Conservation (phyloP, 1,284 basidiomycete genomes). For the Polyporus tsugae region DNA sequence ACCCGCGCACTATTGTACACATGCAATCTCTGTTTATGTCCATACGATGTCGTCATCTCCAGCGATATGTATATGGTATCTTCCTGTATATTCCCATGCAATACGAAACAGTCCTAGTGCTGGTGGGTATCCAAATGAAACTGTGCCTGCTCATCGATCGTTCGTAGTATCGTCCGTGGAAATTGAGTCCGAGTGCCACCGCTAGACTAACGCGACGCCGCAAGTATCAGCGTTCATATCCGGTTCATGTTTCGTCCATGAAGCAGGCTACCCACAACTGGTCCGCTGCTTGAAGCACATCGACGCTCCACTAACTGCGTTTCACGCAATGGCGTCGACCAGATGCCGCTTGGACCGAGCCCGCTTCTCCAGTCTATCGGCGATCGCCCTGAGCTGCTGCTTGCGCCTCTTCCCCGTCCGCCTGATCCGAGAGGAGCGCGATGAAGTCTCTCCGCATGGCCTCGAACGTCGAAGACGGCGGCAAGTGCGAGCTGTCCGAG, state of each 20-base stretch:
- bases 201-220: background rate
- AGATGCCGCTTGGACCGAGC: conserved; percentile 28
- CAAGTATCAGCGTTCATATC: conserved; percentile 9
- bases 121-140: conserved; percentile 9
- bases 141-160: conserved; percentile 13
- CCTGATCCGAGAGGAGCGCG: conserved; percentile 37
- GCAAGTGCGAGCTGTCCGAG: conserved; percentile 9
- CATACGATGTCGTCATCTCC: conserved; percentile 5
- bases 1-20: conserved; percentile 31
- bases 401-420: conserved; percentile 39
- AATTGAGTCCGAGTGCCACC: background rate
- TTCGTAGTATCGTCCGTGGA: background rate
- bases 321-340: conserved; percentile 14
- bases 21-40: conserved; percentile 19
- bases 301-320: background rate
- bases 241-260: conserved; percentile 3
- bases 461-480: conserved; percentile 15
- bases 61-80: conserved; percentile 18
- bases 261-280: background rate
- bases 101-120: conserved; percentile 11
- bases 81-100: conserved; percentile 15
- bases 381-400: conserved; percentile 39
- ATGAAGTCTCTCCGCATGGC: conserved; percentile 41
- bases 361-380: conserved; percentile 34
- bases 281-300: background rate